Evolutionary conservation across 176 grass and related monocot species (phyloP).

Genomic region (Canna indica): DNA sequence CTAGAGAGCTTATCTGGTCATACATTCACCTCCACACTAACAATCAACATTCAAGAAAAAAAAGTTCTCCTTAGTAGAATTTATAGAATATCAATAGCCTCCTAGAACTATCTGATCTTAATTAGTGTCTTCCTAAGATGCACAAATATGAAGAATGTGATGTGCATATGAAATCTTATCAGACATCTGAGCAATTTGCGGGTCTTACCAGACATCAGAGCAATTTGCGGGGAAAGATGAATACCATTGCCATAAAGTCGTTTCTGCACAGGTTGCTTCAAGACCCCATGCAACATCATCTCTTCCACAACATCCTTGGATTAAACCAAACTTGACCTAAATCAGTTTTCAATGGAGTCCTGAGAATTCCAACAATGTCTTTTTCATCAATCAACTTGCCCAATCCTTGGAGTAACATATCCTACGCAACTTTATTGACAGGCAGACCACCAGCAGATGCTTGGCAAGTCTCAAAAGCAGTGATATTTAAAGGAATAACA

Average conservation of each 20-base stretch:
- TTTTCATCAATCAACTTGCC: constrained; percentile 41
- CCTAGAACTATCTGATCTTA: background rate
- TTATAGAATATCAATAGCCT: background rate
- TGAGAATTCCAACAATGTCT: constrained; percentile 58
- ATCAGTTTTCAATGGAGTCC: constrained; percentile 54
- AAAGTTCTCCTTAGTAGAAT: background rate
- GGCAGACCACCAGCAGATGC: constrained; percentile 23
- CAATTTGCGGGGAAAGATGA: constrained; percentile 68
- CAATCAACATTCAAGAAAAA: background rate
- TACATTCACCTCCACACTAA: background rate
- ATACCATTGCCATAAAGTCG: constrained; percentile 56
- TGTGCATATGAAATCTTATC: constrained; percentile 37
- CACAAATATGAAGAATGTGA: constrained; percentile 4
- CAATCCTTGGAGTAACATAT: constrained; percentile 67
- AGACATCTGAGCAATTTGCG: constrained; percentile 48
- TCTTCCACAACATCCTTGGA: constrained; percentile 49
- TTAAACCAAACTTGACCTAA: constrained; percentile 37
- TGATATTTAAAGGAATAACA: too few relatives aligned
- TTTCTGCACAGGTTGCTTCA: constrained; percentile 37
- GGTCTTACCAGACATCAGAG: too few relatives aligned
- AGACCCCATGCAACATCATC: too few relatives aligned
- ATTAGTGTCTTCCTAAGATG: background rate
- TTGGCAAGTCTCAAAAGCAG: constrained; percentile 62
- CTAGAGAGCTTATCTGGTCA: background rate
- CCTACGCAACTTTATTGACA: constrained; percentile 48